phyloP scores from a whole-genome alignment of 495 filamentous ascomycete genomes.

The Talaromyces adpressus region DNA sequence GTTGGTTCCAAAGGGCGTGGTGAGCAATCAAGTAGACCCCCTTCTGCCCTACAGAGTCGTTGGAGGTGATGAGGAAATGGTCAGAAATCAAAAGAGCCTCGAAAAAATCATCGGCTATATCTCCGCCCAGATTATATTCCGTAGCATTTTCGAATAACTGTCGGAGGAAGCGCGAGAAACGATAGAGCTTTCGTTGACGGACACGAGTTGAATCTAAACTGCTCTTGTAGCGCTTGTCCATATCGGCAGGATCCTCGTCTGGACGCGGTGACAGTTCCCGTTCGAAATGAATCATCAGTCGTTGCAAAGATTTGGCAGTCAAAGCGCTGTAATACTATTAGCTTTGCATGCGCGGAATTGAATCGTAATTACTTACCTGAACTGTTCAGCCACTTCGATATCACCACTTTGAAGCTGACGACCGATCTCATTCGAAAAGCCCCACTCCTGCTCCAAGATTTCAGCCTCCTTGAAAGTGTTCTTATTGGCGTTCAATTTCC shows the following conservation, averaged over 20 bases:
- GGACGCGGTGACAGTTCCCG: slow-evolving; percentile 75
- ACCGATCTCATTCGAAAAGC: slow-evolving; percentile 88
- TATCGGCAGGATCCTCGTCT: slow-evolving; percentile 76
- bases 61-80: slow-evolving; percentile 65
- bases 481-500: slow-evolving; percentile 94
- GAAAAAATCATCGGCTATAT: slow-evolving; percentile 64
- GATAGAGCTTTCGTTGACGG: slow-evolving; percentile 79
- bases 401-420: slow-evolving; percentile 83
- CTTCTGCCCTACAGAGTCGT: slow-evolving; percentile 56
- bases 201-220: slow-evolving; percentile 92
- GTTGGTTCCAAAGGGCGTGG: slow-evolving; percentile 63
- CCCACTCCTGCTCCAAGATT: slow-evolving; percentile 95
- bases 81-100: slow-evolving; percentile 76
- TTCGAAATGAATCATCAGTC: slow-evolving; percentile 85
- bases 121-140: slow-evolving; percentile 72
- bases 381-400: slow-evolving; percentile 97
- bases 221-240: slow-evolving; percentile 95
- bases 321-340: slow-evolving; percentile 52
- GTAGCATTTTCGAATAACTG: slow-evolving; percentile 94
- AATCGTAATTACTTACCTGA: slow-evolving; percentile 46
- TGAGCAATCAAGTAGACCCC: slow-evolving; percentile 82
- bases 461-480: slow-evolving; percentile 99
- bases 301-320: slow-evolving; percentile 81
- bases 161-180: slow-evolving; percentile 80
- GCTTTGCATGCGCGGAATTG: slow-evolving; percentile 4